These are phyloP conservation scores for Trebouxia sp. DNA, from an alignment of 139 green algal genomes.

Conservation along the genomic window DNA sequence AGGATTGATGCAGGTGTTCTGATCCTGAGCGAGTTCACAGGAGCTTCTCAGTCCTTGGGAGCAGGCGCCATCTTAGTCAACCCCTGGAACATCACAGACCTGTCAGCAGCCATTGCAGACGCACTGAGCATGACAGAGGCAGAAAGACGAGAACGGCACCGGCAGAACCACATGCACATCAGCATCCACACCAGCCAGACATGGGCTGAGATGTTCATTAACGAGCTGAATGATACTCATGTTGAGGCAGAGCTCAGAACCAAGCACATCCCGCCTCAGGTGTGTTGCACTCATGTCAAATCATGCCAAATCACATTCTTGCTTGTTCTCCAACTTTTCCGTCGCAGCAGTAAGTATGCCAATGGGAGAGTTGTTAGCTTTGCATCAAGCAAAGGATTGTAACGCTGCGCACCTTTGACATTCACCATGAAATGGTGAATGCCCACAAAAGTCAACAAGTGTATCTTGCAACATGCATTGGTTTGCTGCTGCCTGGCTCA, in stretches of 20 bases:
- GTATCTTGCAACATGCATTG: no score
- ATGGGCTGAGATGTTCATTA: constrained; percentile 99
- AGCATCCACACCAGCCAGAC: constrained; percentile 84
- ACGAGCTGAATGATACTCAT: constrained; percentile 97
- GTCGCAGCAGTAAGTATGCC: no score
- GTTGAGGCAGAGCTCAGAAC: constrained; percentile 94
- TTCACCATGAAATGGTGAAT: no score
- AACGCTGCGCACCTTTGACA: no score
- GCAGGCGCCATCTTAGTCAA: constrained; percentile 97
- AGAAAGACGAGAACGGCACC: constrained; percentile 90
- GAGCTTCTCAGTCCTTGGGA: constrained; percentile 83
- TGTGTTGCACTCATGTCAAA: no score
- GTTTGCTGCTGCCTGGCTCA: no score
- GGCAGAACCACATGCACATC: constrained; percentile 97
- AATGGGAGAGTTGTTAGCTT: no score
- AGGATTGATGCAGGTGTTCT: constrained; percentile 78
- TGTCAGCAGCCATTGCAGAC: constrained; percentile 85
- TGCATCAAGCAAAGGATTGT: no score
- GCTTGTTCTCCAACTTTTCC: no score
- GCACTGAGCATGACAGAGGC: constrained; percentile 78
- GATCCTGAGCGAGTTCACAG: constrained; percentile 97
- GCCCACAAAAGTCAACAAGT: no score
- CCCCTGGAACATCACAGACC: constrained; percentile 97
- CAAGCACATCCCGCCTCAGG: constrained; percentile 78
- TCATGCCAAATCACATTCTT: no score